Conservation (phyloP, 176 grass and related monocot genomes). For the Oryza glaberrima region DNA sequence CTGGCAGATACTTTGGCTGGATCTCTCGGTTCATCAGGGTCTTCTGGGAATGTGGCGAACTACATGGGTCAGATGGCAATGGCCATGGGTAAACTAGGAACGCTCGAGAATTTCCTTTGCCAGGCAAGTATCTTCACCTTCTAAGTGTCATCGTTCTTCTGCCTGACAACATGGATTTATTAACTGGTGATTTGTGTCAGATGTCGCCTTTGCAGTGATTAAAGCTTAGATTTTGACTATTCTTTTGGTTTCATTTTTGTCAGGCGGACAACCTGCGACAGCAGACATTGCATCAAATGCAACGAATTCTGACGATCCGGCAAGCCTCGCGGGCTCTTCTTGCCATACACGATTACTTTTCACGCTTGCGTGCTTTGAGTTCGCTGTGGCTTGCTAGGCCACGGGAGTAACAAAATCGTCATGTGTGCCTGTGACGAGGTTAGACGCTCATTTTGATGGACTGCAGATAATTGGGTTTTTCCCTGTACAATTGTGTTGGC, state of each 20-base stretch:
- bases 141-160: not conserved
- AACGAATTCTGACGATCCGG: slow-evolving; percentile 57
- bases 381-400: slow-evolving; percentile 77
- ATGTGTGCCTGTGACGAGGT: not conserved
- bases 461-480: slow-evolving; percentile 13
- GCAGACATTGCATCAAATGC: slow-evolving; percentile 74
- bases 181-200: not conserved
- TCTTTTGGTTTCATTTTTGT: not conserved
- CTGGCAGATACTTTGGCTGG: slow-evolving; percentile 76
- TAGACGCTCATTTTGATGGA: not conserved
- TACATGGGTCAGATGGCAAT: slow-evolving; percentile 97
- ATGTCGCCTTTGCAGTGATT: slow-evolving; percentile 1
- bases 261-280: slow-evolving; percentile 73
- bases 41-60: slow-evolving; percentile 80
- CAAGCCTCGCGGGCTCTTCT: slow-evolving; percentile 63
- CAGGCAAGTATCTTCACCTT: slow-evolving; percentile 44
- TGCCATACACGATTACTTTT: slow-evolving; percentile 67
- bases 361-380: slow-evolving; percentile 65
- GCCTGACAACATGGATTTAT: not conserved
- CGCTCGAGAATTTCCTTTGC: slow-evolving; percentile 71
- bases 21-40: slow-evolving; percentile 61
- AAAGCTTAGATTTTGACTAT: not conserved
- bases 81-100: slow-evolving; percentile 86
- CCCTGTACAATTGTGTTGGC: slow-evolving; percentile 39
- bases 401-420: slow-evolving; percentile 38